Evolutionary conservation across 2,329 filamentous ascomycete species (phyloP), one percentile per base, ranked within the genome.

Genomic region (Cytospora schulzeri): DNA sequence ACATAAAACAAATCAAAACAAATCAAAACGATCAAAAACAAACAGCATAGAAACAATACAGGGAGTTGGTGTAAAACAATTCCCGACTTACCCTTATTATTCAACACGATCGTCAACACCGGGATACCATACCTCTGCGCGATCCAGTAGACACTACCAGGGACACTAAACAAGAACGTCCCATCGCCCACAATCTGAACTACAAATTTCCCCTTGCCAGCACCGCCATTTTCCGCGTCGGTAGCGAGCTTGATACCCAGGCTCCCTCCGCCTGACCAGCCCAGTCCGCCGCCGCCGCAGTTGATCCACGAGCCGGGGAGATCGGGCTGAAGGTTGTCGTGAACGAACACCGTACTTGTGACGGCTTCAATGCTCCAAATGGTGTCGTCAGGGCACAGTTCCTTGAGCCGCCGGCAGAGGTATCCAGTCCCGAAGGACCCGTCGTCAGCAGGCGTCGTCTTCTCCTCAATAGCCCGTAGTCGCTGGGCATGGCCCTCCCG

Each of bases 331-430:
- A 93, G 75, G 70, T 91, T 88, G 68, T 93, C 88, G 48, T 88
- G 83, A 3, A 92, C 88, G 52, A 86, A 84, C 1, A 73, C 74
- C 0, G 88, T 88, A 68, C 89, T 86, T 0, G 91, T 93, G 1
- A 93, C 91, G 0, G 91, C 86, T 76, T 93, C 91, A 62, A 93
- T 79, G 3, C 86, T 86, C 81, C 85, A 92, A 69, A 93, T 90
- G 0, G 90, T 89, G 72, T 82, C 79, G 29, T 72, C 52, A 0
- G 80, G 80, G 59, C 76, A 79, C 22, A 76, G 60, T 14, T 72
- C 68, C 24, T 72, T 69, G 26, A 81, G 72, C 62, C 66, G 72
- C n/a, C 71, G 70, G 68, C 75, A 78, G 17, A 81, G 71, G 64
- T 81, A 70, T 14, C 77, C 83, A 1, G 84, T 83, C 31, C 85